phyloP scores from a whole-genome alignment of 2,329 filamentous ascomycete genomes.

The Spiromastix sp. region DNA sequence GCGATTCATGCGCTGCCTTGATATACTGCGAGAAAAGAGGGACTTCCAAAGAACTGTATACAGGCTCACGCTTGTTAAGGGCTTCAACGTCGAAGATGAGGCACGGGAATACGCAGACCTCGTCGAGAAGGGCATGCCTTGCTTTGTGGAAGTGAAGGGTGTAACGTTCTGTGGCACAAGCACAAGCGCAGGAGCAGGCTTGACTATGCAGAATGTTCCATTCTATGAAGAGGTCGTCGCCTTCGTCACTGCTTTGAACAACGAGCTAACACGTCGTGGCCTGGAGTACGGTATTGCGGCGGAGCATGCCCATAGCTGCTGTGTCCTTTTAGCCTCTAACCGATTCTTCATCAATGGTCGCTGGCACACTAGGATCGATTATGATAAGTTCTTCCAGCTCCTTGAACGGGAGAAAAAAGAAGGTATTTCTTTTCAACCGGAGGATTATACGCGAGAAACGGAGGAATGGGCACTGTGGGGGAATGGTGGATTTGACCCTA shows the following conservation, averaged over 20 bases:
- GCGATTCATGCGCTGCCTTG: conserved; percentile 80
- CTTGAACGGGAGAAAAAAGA: conserved; percentile 50
- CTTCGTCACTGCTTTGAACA: conserved; percentile 68
- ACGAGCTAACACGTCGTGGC: conserved; percentile 57
- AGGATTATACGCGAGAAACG: conserved; percentile 85
- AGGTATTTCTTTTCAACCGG: conserved; percentile 65
- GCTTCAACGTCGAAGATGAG: conserved; percentile 95
- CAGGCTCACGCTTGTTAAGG: conserved; percentile 89
- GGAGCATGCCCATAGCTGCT: conserved; percentile 92
- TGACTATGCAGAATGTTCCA: conserved; percentile 96
- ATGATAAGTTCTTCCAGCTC: conserved; percentile 75
- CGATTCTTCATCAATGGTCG: conserved; percentile 65
- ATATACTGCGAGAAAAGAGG: conserved; percentile 75
- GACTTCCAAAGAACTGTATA: conserved; percentile 88
- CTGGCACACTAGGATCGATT: conserved; percentile 91
- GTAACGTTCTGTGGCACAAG: conserved; percentile 94
- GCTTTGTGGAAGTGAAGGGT: conserved; percentile 91
- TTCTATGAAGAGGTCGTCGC: conserved; percentile 85
- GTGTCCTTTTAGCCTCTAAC: conserved; percentile 72
- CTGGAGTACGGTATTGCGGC: conserved; percentile 84
- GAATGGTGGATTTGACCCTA: conserved; percentile 85
- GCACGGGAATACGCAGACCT: conserved; percentile 81
- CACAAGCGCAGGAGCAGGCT: conserved; percentile 69
- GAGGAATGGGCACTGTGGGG: conserved; percentile 95
- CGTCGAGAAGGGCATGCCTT: conserved; percentile 74